These are phyloP conservation scores for Anastatica hierochuntica DNA, from an alignment of 345 rosid species.

Conservation along the genomic window DNA sequence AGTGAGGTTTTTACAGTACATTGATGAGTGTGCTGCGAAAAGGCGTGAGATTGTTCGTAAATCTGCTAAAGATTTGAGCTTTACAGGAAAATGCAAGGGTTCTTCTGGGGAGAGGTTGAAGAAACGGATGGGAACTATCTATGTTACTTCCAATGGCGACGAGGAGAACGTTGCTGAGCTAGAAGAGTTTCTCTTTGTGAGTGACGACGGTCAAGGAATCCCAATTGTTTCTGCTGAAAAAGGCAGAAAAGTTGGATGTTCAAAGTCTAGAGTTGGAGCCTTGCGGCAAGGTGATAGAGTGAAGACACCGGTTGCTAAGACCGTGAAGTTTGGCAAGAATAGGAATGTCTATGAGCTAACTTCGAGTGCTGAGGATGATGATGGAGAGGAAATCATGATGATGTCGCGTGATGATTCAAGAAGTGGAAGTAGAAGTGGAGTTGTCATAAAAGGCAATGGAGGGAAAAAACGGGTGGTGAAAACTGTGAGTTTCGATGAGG, in stretches of 20 bases:
- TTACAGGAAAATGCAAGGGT: constrained; percentile 23
- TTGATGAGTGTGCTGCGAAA: constrained; percentile 40
- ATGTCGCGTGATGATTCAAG: background rate
- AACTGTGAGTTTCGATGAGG: constrained; percentile 11
- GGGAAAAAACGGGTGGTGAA: constrained; percentile 11
- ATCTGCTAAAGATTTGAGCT: constrained; percentile 30
- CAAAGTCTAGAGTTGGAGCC: constrained; percentile 20
- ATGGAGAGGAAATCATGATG: background rate
- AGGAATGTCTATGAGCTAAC: constrained; percentile 32
- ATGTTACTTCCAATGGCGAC: constrained; percentile 30
- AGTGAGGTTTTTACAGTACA: constrained; percentile 40
- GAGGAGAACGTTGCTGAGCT: constrained; percentile 48
- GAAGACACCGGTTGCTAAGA: constrained; percentile 40
- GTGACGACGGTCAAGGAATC: constrained; percentile 21
- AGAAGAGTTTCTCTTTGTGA: constrained; percentile 46
- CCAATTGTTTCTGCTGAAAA: constrained; percentile 1
- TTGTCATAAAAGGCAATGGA: constrained; percentile 1
- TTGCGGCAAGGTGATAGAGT: constrained; percentile 12
- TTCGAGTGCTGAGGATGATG: constrained; percentile 28
- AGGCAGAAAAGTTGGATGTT: constrained; percentile 1
- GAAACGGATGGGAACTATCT: constrained; percentile 36
- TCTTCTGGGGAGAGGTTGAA: constrained; percentile 34
- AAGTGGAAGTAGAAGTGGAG: background rate
- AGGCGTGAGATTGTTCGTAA: constrained; percentile 23
- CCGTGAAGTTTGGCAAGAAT: constrained; percentile 41